Evolutionary conservation across 129 eudicot species (phyloP), one percentile per base, ranked within the genome.

Genomic region (Sambucus nigra): DNA sequence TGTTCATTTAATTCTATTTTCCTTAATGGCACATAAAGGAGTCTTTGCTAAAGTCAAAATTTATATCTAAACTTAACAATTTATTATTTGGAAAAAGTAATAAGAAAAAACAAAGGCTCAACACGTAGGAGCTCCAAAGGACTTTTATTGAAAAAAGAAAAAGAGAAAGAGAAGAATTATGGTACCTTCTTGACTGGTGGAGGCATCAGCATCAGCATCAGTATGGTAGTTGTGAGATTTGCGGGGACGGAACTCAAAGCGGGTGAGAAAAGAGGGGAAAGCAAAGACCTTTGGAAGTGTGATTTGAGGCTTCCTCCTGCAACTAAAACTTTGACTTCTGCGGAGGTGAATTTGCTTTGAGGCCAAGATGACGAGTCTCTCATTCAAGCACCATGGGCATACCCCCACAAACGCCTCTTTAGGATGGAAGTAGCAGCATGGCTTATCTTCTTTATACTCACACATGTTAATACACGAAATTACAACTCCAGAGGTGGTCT

Each of bases 311-410:
- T n/a, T n/a, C n/a, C n/a, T n/a, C n/a, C n/a, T n/a, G 40, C 60
- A 66, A 0, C 56, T 64, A 10, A 65, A 45, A n/a, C 23, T 15
- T 5, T 51, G 2, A 21, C 13, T 2, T 7, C 9, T 3, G 13
- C 13, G 3, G 13, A 1, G 42, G 1, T 44, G 11, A 15, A 10
- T 23, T 61, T 69, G 65, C 25, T 55, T 41, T 47, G 80, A 45
- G n/a, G 81, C 71, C 38, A 79, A 63, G 22, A 79, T 27, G 24
- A 63, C 25, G 15, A 79, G 87, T 67, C 67, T 70, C 19, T 79
- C 75, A 51, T 75, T 59, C 65, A 79, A 63, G 55, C 87, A 79
- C 32, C 74, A 31, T 42, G 67, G 73, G 40, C 87, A 79, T 6
- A 79, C 75, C 0, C 87, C 87, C 3, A 75, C 46, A 4, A 71